Base-by-base conservation (phyloP, 2,329 filamentous ascomycete genomes). In the Colletotrichum spaethianum region DNA sequence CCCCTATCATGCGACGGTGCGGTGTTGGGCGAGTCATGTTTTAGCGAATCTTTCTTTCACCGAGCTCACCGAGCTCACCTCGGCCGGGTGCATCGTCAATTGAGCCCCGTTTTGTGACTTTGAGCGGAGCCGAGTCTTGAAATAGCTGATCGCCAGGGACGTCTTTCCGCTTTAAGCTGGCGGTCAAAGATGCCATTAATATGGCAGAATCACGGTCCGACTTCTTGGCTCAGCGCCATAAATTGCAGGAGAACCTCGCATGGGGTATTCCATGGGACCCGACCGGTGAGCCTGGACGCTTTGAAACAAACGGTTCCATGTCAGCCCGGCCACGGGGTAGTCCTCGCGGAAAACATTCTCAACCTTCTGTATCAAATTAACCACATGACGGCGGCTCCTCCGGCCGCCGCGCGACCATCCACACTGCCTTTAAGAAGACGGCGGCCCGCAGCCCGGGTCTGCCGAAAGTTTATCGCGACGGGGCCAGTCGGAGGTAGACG, bases 31-130 rank as follows among this genome's bases (percentile, higher is more conserved):
- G 59, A 62, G 59, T 62, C 59, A 62, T 46, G 8, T 62, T 48
- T 62, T n/a, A 62, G 42, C 59, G 59, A 62, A 50, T 6, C 42
- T 26, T 62, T 62, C 42, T 26, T 61, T 26, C 42, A 62, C 59
- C 57, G 57, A 61, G 20, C 28, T 60, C 57, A 46, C 40, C 57
- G 57, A n/a, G 40, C 28, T 31, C 20, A 18, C 28, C 12, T 23
- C 14, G 2, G 31, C 42, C 42, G 16, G 18, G 7, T 11, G n/a
- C 42, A 4, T 38, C 14, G 20, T 26, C 23, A 8, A n/a, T 31
- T 8, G 1, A 16, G 28, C 20, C 11, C 57, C 28, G 28, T 14
- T 23, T 20, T 4, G 59, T 9, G 59, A 7, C 28, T 62, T 26
- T 50, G n/a, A 36, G 31, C n/a, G 59, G 42, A 18, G 42, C 14